phyloP scores from a whole-genome alignment of 495 filamentous ascomycete species.

The Podospora pseudocomata region DNA sequence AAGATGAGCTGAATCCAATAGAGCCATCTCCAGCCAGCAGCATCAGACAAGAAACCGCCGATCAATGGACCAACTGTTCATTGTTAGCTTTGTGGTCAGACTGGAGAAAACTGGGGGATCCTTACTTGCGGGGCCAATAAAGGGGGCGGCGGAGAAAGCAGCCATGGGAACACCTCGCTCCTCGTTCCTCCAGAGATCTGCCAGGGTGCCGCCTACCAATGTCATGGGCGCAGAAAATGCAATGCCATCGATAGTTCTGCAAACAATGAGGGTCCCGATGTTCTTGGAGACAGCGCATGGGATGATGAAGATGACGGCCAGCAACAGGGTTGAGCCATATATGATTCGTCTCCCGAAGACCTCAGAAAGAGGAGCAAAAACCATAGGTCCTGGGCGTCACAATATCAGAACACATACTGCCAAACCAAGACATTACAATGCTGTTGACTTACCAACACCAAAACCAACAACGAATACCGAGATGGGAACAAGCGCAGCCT shows the following conservation, averaged over 20 bases:
- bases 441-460: constrained; percentile 52
- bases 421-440: not conserved
- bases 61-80: constrained; percentile 58
- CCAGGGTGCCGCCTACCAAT: constrained; percentile 71
- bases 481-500: constrained; percentile 64
- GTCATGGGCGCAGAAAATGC: constrained; percentile 83
- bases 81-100: not conserved
- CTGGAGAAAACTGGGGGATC: constrained; percentile 1
- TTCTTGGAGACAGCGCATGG: constrained; percentile 73
- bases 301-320: constrained; percentile 73
- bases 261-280: constrained; percentile 68
- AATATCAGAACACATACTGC: constrained; percentile 3
- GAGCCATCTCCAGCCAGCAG: constrained; percentile 74
- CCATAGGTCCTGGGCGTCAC: constrained; percentile 54
- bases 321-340: constrained; percentile 57
- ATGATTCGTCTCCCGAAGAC: constrained; percentile 65
- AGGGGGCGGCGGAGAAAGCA: constrained; percentile 76
- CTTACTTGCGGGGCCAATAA: constrained; percentile 67
- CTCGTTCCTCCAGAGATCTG: constrained; percentile 79
- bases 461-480: constrained; percentile 78
- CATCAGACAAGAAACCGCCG: constrained; percentile 69
- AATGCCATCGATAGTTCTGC: constrained; percentile 71
- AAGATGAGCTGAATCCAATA: constrained; percentile 82
- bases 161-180: constrained; percentile 83
- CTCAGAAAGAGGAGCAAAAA: constrained; percentile 74